Base-by-base conservation (phyloP, 768 basidiomycete species). In the Amanita thiersii region DNA sequence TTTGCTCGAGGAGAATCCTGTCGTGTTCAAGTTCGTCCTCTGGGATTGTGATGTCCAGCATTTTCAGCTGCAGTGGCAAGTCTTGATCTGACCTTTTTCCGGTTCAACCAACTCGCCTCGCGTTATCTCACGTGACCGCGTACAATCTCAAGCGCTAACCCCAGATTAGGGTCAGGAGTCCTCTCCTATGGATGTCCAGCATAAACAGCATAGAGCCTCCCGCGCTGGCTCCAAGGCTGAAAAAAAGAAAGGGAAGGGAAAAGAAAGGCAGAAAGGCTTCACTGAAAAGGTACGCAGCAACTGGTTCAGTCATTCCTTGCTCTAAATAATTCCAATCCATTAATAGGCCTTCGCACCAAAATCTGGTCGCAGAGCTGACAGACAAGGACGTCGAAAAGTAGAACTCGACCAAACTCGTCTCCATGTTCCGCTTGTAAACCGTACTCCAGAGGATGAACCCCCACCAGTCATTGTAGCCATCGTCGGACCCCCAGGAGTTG, bases 401-500 rank as follows among this genome's bases (percentile, higher is more conserved):
- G 96, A 99, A 57, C 77, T 81, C 41, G 91, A 96, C 57, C 94
- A 99, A 63, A 88, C 89, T 1, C 76, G 92, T 31, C 73, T 99
- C 1, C 96, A 99, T 59, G 96, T 98, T 5, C 96, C 96, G 10
- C 76, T 96, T 20, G 88, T 98, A 40, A 84, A 97, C 60, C 77
- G 96, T 38, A 97, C 91, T 7, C 94, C 96, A 3, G 83, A 91
- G 47, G 80, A 85, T 41, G 76, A 81, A 30, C 90, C 96, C 2
- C 94, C 96, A 2, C 96, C 96, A 3, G 79, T 98, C 52, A 78
- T 98, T 46, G 77, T 99, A 25, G 94, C 93, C 19, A 75, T 99
- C 37, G 93, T 97, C 28, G 96, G 96, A 0, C 93, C 96, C 20
- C 84, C 93, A 1, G 96, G 96, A 5, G 96, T 97, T 20, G 96